phyloP scores from a whole-genome alignment of 345 rosid species.

The Sonneratia alba region DNA sequence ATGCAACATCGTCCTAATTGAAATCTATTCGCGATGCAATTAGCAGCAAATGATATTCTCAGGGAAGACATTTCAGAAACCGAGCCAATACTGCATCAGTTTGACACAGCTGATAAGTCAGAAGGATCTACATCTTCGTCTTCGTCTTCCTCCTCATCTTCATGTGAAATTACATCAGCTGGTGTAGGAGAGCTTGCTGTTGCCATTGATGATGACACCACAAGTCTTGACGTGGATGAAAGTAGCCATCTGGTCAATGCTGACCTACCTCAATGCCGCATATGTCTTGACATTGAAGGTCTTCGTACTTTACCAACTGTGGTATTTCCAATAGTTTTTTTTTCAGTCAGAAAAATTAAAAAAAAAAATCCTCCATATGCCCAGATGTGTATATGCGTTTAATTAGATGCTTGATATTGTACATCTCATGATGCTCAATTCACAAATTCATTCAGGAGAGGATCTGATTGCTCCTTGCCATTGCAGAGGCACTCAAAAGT shows the following conservation, averaged over 20 bases:
- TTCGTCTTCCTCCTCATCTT: slow-evolving; percentile 21
- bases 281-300: slow-evolving; percentile 96
- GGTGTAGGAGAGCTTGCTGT: slow-evolving; percentile 32
- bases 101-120: slow-evolving; percentile 25
- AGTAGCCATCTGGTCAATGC: slow-evolving; percentile 52
- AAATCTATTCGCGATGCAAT: slow-evolving; percentile 55
- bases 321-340: slow-evolving; percentile 8
- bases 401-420: not conserved
- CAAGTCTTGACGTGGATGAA: slow-evolving; percentile 50
- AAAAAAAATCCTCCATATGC: slow-evolving; percentile 1
- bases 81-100: slow-evolving; percentile 47
- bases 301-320: slow-evolving; percentile 13
- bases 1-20: slow-evolving; percentile 16
- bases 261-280: slow-evolving; percentile 87
- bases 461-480: slow-evolving; percentile 95
- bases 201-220: slow-evolving; percentile 26
- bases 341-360: not conserved
- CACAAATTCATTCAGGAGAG: slow-evolving; percentile 46
- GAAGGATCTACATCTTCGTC: slow-evolving; percentile 47
- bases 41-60: slow-evolving; percentile 59
- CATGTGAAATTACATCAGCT: slow-evolving; percentile 51
- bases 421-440: not conserved
- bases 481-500: slow-evolving; percentile 96
- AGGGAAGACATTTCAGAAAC: slow-evolving; percentile 49
- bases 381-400: slow-evolving; percentile 4